Conservation (phyloP, 2,329 filamentous ascomycete genomes). For the Colletotrichum sp. region DNA sequence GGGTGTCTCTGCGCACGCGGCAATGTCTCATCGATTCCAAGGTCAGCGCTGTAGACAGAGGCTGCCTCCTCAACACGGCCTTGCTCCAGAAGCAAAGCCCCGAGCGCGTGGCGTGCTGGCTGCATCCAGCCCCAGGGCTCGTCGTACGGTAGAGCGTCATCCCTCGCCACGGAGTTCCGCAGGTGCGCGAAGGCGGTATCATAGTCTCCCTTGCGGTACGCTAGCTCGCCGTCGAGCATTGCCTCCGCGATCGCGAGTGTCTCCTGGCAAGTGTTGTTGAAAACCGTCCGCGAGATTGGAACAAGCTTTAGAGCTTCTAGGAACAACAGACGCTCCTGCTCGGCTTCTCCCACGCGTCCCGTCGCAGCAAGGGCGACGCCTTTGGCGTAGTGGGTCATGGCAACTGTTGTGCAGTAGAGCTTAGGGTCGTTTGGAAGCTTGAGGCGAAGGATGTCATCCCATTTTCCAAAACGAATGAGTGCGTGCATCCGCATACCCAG, state of each 20-base stretch:
- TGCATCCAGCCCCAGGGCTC: slow-evolving; percentile 87
- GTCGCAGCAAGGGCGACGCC: slow-evolving; percentile 70
- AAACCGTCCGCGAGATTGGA: slow-evolving; percentile 65
- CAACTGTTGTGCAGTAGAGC: slow-evolving; percentile 73
- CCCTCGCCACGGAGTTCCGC: slow-evolving; percentile 59
- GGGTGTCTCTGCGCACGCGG: slow-evolving; percentile 71
- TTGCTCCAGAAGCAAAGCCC: slow-evolving; percentile 72
- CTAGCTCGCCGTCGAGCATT: slow-evolving; percentile 77
- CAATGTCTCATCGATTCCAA: slow-evolving; percentile 64
- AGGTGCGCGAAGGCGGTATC: slow-evolving; percentile 65
- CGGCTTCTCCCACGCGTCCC: slow-evolving; percentile 59
- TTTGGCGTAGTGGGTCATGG: slow-evolving; percentile 71
- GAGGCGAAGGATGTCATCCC: slow-evolving; percentile 68
- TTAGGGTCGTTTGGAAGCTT: slow-evolving; percentile 59
- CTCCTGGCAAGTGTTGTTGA: slow-evolving; percentile 69
- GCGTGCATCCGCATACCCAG: slow-evolving; percentile 72
- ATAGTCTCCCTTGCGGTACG: slow-evolving; percentile 68
- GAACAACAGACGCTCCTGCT: slow-evolving; percentile 57
- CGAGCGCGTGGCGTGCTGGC: slow-evolving; percentile 73
- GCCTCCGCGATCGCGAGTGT: slow-evolving; percentile 67
- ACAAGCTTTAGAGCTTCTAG: slow-evolving; percentile 55
- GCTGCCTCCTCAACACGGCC: slow-evolving; percentile 61
- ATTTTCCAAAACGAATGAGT: slow-evolving; percentile 74
- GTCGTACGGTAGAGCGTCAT: slow-evolving; percentile 71
- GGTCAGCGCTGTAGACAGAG: slow-evolving; percentile 63